Base-by-base conservation (phyloP, 306 rosid genomes). In the Datisca glomerata region DNA sequence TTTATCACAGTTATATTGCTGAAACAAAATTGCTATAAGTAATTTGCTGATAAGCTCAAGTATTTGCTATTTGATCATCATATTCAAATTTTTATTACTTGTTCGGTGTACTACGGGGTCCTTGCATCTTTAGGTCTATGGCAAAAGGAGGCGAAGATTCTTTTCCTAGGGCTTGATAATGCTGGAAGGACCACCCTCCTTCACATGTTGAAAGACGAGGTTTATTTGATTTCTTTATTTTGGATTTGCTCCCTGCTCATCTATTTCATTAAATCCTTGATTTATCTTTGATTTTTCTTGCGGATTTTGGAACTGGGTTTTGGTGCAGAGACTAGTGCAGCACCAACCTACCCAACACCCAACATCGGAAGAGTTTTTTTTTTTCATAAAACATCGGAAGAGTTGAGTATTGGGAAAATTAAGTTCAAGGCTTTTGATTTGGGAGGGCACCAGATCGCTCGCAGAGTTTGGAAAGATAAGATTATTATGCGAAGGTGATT, bases 191-290 rank as follows among this genome's bases (percentile, higher is more conserved):
- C n/a, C n/a, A n/a, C n/a, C n/a, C n/a, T n/a, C n/a, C n/a, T n/a
- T n/a, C n/a, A n/a, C n/a, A n/a, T 86, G 96, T 77, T 86, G 63
- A 86, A 86, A 59, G 96, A 86, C 29, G 96, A 86, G 96, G 96
- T 79, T 12, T 12, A 12, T 34, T 44, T 7, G 37, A 27, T 12
- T 8, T 42, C 25, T 42, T 6, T 21, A 21, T 35, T 21, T 22
- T 22, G 8, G 3, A 1, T 2, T 32, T 11, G n/a, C 11, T 1
- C 10, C 10, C 1, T n/a, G n/a, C n/a, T n/a, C n/a, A n/a, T n/a
- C 16, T 47, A 4, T 37, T 0, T 15, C 1, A 2, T 11, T 3
- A 4, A 3, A 34, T 24, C 14, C 16, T 5, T 5, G 37, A 14
- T 14, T 7, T 11, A 43, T 0, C 52, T 21, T 18, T 16, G n/a